Evolutionary conservation across 441 rosid genomes (phyloP), one percentile per base, ranked within the genome.

Genomic region (Gossypium davidsonii): DNA sequence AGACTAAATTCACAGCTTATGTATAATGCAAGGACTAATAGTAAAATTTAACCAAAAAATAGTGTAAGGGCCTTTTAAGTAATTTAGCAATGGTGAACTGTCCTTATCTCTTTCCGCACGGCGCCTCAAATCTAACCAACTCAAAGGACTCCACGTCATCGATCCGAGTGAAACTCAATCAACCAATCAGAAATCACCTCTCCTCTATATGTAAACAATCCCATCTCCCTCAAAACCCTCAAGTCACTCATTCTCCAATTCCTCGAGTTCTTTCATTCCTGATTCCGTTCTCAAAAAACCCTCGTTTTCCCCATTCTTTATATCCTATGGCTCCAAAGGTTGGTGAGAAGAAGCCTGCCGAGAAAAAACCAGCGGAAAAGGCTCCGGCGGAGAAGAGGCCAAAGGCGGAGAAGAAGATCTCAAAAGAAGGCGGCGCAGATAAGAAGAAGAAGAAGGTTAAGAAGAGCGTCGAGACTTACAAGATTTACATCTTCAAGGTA

Each of bases 391-490:
- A 86, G 85, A 86, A 86, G 65, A 64, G 75, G 3, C 85, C 86
- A 2, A 84, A 82, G 75, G 87, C 85, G 4, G 89, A 86, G 88
- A 86, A 86, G 75, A 86, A 86, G 81, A 81, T 86, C 63, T 31
- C 87, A 1, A 86, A 86, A 37, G 90, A 86, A 48, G 77, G 78
- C 15, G 85, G 78, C 15, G 87, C 83, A 0, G 84, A 82, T 74
- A 86, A 84, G 78, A 84, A 79, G 80, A 84, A 79, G 80, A 86
- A 84, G 87, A 86, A 37, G 26, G 3, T 26, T 15, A 84, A 86
- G 85, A 86, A 83, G 85, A 86, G 77, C 84, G 15, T 49, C 3
- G 39, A 34, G 39, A 34, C 39, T 6, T 34, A 34, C 39, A 34
- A 34, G 39, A 34, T 34, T 6, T 34, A 34, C 39, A 34, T 34